Percentiles rank a stretch among this genome's conserved stretches.
phyloP scores from a whole-genome alignment of 2,329 filamentous ascomycete genomes.

The Penicillium sp. region DNA sequence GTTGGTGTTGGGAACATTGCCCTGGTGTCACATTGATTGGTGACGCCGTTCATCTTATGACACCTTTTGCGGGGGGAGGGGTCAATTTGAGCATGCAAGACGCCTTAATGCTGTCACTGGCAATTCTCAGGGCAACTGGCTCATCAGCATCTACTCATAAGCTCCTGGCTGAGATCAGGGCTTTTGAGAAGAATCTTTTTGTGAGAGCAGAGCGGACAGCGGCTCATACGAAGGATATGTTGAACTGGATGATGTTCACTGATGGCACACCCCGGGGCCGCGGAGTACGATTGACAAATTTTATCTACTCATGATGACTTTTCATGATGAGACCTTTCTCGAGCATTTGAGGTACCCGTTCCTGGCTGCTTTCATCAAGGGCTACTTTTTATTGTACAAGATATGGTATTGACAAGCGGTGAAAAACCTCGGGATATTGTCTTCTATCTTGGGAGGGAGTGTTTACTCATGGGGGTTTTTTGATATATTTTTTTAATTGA shows the following conservation, averaged over 20 bases:
- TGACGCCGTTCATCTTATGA: conserved; percentile 31
- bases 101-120: conserved; percentile 2
- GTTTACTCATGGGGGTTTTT: background rate
- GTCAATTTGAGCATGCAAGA: conserved; percentile 21
- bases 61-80: conserved; percentile 27
- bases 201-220: background rate
- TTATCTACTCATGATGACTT: background rate
- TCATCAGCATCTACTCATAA: background rate
- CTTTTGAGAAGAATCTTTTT: conserved; percentile 1
- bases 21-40: conserved; percentile 27
- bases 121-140: background rate
- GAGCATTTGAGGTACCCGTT: background rate
- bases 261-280: background rate
- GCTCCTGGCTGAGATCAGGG: background rate
- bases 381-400: conserved; percentile 2
- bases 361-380: background rate
- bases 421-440: no score
- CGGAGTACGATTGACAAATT: conserved; percentile 5
- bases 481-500: background rate
- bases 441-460: no score
- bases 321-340: background rate
- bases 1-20: conserved; percentile 22
- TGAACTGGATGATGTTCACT: conserved; percentile 3
- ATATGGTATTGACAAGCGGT: background rate
- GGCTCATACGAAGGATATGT: conserved; percentile 1